A percentile compares a stretch with the other conserved stretches of the same genome.
phyloP scores from a whole-genome alignment of 1,139 yeast species.

The Candida sp. region DNA sequence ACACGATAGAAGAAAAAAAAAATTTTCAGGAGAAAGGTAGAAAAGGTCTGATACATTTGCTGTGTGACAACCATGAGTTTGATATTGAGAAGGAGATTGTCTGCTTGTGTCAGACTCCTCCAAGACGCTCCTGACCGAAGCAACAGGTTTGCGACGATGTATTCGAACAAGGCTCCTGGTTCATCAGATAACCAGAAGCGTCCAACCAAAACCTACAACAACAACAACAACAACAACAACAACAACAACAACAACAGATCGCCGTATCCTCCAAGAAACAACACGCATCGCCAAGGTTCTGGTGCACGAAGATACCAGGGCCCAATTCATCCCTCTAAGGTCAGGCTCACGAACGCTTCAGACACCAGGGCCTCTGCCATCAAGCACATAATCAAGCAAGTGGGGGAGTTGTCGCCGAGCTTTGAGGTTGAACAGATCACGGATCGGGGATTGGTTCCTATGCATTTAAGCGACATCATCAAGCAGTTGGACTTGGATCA shows the following conservation, averaged over 20 bases:
- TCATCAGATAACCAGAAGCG: too few relatives aligned
- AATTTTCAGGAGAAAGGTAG: too few relatives aligned
- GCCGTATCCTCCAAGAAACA: background rate
- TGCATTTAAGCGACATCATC: slow-evolving; percentile 32
- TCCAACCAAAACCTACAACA: background rate
- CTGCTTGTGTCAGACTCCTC: background rate
- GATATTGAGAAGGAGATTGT: background rate
- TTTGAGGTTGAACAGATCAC: slow-evolving; percentile 32
- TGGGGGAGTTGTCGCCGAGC: slow-evolving; percentile 23
- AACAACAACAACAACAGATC: background rate
- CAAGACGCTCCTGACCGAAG: background rate
- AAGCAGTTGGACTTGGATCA: slow-evolving; percentile 31
- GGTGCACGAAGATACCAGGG: too few relatives aligned
- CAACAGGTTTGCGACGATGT: background rate
- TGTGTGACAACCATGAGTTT: background rate
- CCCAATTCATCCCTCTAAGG: slow-evolving; percentile 8
- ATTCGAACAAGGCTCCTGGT: background rate
- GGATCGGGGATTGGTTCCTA: slow-evolving; percentile 20
- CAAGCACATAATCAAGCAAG: slow-evolving; percentile 30
- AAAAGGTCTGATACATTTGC: background rate
- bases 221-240: background rate
- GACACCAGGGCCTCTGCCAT: slow-evolving; percentile 33
- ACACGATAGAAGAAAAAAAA: too few relatives aligned
- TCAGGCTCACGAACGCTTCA: slow-evolving; percentile 22
- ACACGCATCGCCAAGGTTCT: background rate